Percentiles rank a stretch among this genome's conserved stretches.
These are phyloP conservation scores for Colletotrichum sp. DNA, from an alignment of 2,329 filamentous ascomycete species.

Conservation along the genomic window DNA sequence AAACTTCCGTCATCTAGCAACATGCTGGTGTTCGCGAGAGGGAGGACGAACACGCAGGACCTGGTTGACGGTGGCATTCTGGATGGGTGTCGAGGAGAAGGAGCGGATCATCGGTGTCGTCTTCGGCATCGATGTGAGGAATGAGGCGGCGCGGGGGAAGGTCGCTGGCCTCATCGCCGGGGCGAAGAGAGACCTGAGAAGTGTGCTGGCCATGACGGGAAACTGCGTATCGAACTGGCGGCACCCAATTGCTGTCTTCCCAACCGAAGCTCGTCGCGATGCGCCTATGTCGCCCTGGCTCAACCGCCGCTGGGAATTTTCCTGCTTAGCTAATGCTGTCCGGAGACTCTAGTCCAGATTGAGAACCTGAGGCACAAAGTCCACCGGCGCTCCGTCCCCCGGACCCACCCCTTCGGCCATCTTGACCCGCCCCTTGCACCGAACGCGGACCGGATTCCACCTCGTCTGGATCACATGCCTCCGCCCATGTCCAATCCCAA, in stretches of 20 bases:
- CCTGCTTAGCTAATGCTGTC: constrained; percentile 4
- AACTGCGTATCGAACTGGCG: background rate
- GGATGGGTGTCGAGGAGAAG: constrained; percentile 64
- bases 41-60: constrained; percentile 60
- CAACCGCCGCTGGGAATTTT: background rate
- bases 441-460: background rate
- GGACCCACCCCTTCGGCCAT: constrained; percentile 7
- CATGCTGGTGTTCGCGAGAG: background rate
- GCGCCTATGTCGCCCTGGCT: background rate
- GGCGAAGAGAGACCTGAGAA: constrained; percentile 38
- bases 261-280: background rate
- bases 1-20: background rate
- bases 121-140: constrained; percentile 12
- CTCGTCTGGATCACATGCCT: constrained; percentile 13
- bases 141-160: constrained; percentile 19
- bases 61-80: constrained; percentile 73
- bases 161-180: constrained; percentile 30
- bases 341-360: rapidly evolving
- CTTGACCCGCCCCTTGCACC: background rate
- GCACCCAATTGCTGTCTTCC: constrained; percentile 7
- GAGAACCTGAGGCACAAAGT: background rate
- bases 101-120: constrained; percentile 34
- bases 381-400: constrained; percentile 1
- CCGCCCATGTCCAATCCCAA: background rate
- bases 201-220: constrained; percentile 34